phyloP scores from a whole-genome alignment of 805 yeast species.

The Ogataea nonfermentans region DNA sequence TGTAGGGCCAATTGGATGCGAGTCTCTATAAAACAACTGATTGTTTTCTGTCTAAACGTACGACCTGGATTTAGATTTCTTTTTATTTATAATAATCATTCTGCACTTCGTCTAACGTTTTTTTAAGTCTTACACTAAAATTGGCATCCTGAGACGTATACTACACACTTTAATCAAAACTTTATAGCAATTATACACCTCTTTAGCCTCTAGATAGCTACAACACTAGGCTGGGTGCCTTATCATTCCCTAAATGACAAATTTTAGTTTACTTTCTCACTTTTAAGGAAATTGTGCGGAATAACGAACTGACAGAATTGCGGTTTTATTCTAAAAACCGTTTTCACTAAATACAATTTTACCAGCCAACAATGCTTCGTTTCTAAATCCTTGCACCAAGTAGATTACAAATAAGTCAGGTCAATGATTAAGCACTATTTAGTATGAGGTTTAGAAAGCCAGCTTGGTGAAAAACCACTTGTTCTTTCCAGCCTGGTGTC shows the following conservation, averaged over 20 bases:
- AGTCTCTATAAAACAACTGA: neutral
- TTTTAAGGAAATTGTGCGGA: too few relatives aligned
- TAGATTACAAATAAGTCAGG: slow-evolving; percentile 3
- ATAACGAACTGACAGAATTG: slow-evolving; percentile 6
- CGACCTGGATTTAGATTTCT: neutral
- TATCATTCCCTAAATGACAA: too few relatives aligned
- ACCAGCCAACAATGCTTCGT: too few relatives aligned
- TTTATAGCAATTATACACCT: too few relatives aligned
- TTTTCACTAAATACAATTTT: neutral
- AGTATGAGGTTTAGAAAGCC: slow-evolving; percentile 33
- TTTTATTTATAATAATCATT: slow-evolving; percentile 3
- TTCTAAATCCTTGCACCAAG: slow-evolving; percentile 7
- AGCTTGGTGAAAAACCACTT: slow-evolving; percentile 98
- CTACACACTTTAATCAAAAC: neutral
- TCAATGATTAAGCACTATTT: slow-evolving; percentile 16
- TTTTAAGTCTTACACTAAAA: slow-evolving; percentile 9
- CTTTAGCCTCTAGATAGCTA: too few relatives aligned
- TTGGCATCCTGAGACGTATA: neutral
- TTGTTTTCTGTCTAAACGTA: neutral
- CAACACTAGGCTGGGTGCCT: too few relatives aligned
- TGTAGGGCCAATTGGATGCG: neutral
- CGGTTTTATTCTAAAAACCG: slow-evolving; percentile 1
- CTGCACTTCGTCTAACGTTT: slow-evolving; percentile 13
- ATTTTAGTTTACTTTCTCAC: too few relatives aligned
- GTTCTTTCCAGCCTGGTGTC: slow-evolving; percentile 99